These are phyloP conservation scores for Xerocomellus dryophilus DNA, from an alignment of 768 basidiomycete species.

Conservation along the genomic window DNA sequence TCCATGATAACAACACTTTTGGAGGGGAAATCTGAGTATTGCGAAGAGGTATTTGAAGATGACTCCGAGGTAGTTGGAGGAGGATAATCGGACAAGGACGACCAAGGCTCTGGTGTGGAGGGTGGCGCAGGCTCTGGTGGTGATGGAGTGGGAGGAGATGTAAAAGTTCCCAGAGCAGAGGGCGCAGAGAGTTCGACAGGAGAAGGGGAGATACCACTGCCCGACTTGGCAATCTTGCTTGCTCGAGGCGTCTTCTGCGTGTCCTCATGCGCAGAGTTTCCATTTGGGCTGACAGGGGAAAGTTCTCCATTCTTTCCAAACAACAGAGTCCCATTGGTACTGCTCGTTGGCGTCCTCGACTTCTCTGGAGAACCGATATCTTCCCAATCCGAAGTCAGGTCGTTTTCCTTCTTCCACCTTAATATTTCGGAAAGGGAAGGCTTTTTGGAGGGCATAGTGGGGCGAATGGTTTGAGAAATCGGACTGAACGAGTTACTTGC, in stretches of 20 bases:
- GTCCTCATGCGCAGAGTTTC: constrained; percentile 29
- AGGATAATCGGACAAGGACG: constrained; percentile 70
- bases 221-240: constrained; percentile 33
- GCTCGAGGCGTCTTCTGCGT: constrained; percentile 35
- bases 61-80: constrained; percentile 69
- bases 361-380: constrained; percentile 47
- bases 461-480: constrained; percentile 34
- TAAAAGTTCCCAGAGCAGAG: constrained; percentile 27
- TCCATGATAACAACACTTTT: constrained; percentile 61
- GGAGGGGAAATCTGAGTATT: constrained; percentile 48
- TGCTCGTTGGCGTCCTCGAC: constrained; percentile 48
- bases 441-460: constrained; percentile 50
- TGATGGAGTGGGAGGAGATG: constrained; percentile 42
- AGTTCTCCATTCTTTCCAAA: constrained; percentile 31
- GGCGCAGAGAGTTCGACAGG: constrained; percentile 19
- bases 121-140: constrained; percentile 58
- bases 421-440: constrained; percentile 68
- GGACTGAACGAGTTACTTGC: constrained; percentile 36
- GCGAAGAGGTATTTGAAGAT: constrained; percentile 71
- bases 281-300: constrained; percentile 28
- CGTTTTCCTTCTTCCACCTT: constrained; percentile 52
- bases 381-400: constrained; percentile 63
- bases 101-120: constrained; percentile 75
- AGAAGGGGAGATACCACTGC: constrained; percentile 19
- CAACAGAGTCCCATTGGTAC: constrained; percentile 36